Conservation (phyloP, 768 basidiomycete species). For the Trametes cingulata region DNA sequence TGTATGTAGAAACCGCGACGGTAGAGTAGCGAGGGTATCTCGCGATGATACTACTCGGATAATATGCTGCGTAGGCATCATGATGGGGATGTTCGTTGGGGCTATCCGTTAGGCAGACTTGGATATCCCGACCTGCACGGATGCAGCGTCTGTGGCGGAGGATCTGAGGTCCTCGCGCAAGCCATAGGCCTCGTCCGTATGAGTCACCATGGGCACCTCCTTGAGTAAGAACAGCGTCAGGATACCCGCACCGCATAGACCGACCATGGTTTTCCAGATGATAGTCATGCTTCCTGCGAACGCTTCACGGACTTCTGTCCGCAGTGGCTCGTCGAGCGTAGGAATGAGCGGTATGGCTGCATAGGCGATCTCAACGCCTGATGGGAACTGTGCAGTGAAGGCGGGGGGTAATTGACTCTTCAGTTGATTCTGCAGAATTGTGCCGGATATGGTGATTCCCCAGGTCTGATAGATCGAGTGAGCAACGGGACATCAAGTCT, state of each 20-base stretch:
- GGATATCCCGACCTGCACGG: background rate
- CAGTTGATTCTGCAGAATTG: conserved; percentile 54
- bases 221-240: conserved; percentile 37
- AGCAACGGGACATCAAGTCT: background rate
- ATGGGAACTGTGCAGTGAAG: conserved; percentile 37
- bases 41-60: too few species aligned
- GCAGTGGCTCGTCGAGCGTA: conserved; percentile 36
- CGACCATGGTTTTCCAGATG: conserved; percentile 48
- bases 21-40: too few species aligned
- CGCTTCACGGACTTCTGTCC: conserved; percentile 39
- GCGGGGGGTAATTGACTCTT: conserved; percentile 39
- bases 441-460: conserved; percentile 52
- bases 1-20: too few species aligned
- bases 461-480: conserved; percentile 39
- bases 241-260: conserved; percentile 40
- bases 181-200: conserved; percentile 23
- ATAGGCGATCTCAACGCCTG: conserved; percentile 46
- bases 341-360: conserved; percentile 46
- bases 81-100: too few species aligned
- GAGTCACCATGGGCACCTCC: conserved; percentile 24
- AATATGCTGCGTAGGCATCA: too few species aligned
- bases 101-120: too few species aligned
- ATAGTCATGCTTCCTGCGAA: conserved; percentile 41
- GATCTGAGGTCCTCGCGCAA: background rate
- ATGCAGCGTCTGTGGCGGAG: background rate